Base-by-base conservation (phyloP, 345 rosid species). In the Eucalyptus polyanthemos region DNA sequence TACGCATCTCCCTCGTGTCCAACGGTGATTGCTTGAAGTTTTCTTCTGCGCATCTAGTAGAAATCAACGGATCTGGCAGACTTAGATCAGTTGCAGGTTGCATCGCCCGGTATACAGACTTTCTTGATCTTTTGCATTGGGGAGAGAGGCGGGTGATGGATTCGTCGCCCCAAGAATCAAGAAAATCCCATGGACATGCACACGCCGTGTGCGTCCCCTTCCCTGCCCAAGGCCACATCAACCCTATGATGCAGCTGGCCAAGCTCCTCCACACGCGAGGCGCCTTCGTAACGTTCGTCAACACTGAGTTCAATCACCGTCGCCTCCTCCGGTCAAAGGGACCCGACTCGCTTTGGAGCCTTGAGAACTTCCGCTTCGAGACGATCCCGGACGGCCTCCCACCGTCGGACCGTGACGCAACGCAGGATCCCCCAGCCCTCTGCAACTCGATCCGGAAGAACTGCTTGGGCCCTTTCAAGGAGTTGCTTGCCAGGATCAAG, bases 181-280 rank as follows among this genome's bases (percentile, higher is more conserved):
- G 81, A 21, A 89, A 60, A 51, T 87, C 91, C 40, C 92, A 91
- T 72, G 80, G 42, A 16, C 80, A 90, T 34, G 80, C 80, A 34
- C 81, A 72, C 87, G 93, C 92, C n/a, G 92, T 92, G 27, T 90
- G 91, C 49, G 42, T 93, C 45, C 93, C 94, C 13, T 90, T 44
- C 67, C 93, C 94, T 31, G 60, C 91, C 14, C 94, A 93, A 89
- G 93, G 95, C 83, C 95, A 92, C 89, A 42, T 92, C 34, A 91
- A 83, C 88, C 92, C 95, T 40, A 44, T 92, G 92, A 67, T 91
- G 86, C 90, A 90, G 22, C 90, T 94, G 3, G 92, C 95, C 40
- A 90, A 92, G 88, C 94, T 94, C 42, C 89, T 94, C 24, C 93
- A 94, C 50, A 88, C 87, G 1, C 89, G 29, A 83, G 93, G 93